Conservation (phyloP, 331 rosid genomes). For the Stylosanthes scabra region DNA sequence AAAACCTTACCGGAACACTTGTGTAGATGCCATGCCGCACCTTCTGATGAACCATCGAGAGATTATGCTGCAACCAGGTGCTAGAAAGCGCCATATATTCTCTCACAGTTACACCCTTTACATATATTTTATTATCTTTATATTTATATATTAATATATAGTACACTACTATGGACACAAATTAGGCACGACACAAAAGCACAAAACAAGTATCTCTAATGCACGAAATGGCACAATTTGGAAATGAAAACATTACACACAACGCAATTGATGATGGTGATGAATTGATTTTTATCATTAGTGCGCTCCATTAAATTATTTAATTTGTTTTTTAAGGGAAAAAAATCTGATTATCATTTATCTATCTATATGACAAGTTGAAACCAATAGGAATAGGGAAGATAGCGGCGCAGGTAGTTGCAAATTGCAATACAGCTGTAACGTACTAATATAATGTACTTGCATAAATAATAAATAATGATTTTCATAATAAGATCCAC, state of each 20-base stretch:
- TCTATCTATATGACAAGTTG: neutral
- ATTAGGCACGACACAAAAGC: no score
- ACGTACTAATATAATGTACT: constrained; percentile 3
- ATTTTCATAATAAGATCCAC: constrained; percentile 41
- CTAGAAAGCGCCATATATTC: no score
- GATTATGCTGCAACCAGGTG: no score
- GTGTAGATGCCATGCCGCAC: no score
- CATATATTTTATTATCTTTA: no score
- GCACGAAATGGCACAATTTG: neutral
- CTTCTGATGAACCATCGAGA: no score
- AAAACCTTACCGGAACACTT: neutral
- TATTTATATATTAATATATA: no score
- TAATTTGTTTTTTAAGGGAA: no score
- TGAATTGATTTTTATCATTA: no score
- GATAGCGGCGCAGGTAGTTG: neutral
- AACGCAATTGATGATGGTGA: no score
- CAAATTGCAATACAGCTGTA: constrained; percentile 38
- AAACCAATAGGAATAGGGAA: neutral
- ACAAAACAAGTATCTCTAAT: neutral
- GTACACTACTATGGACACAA: neutral
- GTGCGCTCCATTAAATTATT: constrained; percentile 13
- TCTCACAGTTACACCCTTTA: neutral
- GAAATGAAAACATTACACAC: no score
- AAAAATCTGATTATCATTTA: neutral
- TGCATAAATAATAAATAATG: neutral